Evolutionary conservation across 495 filamentous ascomycete species (phyloP).

Genomic region (Evansstolkia leycettana): DNA sequence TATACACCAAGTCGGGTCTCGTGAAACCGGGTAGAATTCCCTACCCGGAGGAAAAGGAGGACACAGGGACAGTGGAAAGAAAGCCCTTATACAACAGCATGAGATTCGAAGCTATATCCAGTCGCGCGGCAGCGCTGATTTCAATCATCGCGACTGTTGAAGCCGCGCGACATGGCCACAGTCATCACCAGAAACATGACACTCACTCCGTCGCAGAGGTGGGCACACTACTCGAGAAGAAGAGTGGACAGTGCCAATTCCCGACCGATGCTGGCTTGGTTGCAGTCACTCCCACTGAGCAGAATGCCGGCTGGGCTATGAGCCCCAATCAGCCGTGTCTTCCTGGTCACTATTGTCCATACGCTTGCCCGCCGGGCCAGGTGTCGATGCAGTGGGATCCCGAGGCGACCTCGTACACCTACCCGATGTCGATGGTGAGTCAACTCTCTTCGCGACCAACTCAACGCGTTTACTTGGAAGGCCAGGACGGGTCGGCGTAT

Average conservation of each 20-base stretch:
- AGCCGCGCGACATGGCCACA: conserved; percentile 23
- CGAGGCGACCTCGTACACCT: conserved; percentile 50
- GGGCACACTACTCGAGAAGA: conserved; percentile 22
- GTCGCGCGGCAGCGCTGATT: conserved; percentile 37
- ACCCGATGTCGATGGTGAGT: conserved; percentile 65
- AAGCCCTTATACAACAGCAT: conserved; percentile 16
- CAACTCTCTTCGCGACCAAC: too few relatives aligned
- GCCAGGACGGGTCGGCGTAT: too few relatives aligned
- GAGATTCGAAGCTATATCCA: conserved; percentile 20
- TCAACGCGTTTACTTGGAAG: too few relatives aligned
- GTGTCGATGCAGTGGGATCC: conserved; percentile 75
- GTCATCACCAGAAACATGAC: conserved; percentile 21
- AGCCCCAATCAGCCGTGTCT: conserved; percentile 62
- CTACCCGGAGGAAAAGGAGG: too few relatives aligned
- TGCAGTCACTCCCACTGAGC: conserved; percentile 45
- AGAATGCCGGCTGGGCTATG: conserved; percentile 76
- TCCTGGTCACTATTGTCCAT: conserved; percentile 62
- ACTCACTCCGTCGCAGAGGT: conserved; percentile 4
- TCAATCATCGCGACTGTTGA: conserved; percentile 43
- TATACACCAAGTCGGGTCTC: too few relatives aligned
- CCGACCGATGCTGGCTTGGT: conserved; percentile 58
- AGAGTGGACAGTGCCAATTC: conserved; percentile 47
- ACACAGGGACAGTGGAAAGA: too few relatives aligned
- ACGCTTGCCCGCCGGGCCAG: conserved; percentile 65
- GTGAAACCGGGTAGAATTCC: neutral